These are phyloP conservation scores for Leccinum angustisporum DNA, from an alignment of 1,284 basidiomycete genomes.

Conservation along the genomic window DNA sequence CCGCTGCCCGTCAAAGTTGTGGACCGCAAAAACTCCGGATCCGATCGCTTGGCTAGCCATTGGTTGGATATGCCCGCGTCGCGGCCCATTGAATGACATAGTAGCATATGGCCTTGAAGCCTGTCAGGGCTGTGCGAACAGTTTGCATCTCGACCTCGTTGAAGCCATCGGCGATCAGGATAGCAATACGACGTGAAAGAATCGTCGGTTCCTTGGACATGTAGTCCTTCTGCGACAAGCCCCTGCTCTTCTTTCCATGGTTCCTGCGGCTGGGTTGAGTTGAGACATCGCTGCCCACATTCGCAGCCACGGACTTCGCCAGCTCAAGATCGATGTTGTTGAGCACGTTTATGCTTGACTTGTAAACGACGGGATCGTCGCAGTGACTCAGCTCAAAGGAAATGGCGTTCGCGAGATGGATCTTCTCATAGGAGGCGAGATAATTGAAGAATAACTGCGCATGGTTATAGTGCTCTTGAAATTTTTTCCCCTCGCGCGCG, in stretches of 20 bases:
- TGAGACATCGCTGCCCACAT: constrained; percentile 60
- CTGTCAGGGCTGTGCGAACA: constrained; percentile 53
- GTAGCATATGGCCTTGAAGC: constrained; percentile 56
- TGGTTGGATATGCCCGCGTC: constrained; percentile 57
- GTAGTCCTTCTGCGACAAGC: constrained; percentile 63
- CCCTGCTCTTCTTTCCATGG: constrained; percentile 53
- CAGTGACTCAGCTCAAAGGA: constrained; percentile 81
- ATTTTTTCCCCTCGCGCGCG: constrained; percentile 74
- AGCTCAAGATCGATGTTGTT: constrained; percentile 71
- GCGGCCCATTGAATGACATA: constrained; percentile 63
- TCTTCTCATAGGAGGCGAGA: constrained; percentile 61
- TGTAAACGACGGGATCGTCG: constrained; percentile 70
- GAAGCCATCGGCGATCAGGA: constrained; percentile 76
- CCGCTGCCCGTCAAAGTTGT: constrained; percentile 74
- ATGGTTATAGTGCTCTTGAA: constrained; percentile 70
- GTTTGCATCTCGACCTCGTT: constrained; percentile 56
- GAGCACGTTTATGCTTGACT: constrained; percentile 62
- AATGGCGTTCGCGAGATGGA: constrained; percentile 64
- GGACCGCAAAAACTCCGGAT: constrained; percentile 52
- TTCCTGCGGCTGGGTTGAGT: constrained; percentile 48
- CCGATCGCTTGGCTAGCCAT: constrained; percentile 36
- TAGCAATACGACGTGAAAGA: constrained; percentile 66
- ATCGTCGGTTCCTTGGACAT: constrained; percentile 64
- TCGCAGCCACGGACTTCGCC: constrained; percentile 62
- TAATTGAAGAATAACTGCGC: constrained; percentile 83